A percentile compares a stretch with the other conserved stretches of the same genome.
These are phyloP conservation scores for Magnusiomyces clavatus DNA, from an alignment of 1,139 yeast species.

Conservation along the genomic window DNA sequence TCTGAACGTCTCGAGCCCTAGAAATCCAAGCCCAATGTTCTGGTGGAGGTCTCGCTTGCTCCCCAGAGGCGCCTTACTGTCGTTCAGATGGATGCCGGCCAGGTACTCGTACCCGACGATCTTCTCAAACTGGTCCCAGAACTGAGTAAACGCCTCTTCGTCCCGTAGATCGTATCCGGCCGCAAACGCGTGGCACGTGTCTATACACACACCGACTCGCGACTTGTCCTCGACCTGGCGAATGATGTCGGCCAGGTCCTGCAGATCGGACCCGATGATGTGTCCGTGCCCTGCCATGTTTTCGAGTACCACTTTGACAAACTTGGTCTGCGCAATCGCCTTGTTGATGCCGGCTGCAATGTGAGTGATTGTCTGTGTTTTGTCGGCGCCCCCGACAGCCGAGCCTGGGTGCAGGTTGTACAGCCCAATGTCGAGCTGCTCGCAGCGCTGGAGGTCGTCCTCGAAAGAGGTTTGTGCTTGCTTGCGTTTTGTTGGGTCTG, in stretches of 20 bases:
- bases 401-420: constrained; percentile 97
- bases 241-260: constrained; percentile 70
- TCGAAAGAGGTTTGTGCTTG: constrained; percentile 74
- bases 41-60: constrained; percentile 92
- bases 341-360: constrained; percentile 73
- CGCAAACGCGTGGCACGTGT: constrained; percentile 92
- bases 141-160: constrained; percentile 46
- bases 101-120: constrained; percentile 69
- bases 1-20: constrained; percentile 80
- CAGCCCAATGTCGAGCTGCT: constrained; percentile 69
- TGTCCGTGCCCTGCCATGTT: constrained; percentile 98
- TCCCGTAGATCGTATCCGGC: constrained; percentile 88
- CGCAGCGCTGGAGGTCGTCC: constrained; percentile 85
- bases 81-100: constrained; percentile 79
- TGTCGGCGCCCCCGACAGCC: constrained; percentile 60
- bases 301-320: constrained; percentile 84
- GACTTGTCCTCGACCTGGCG: constrained; percentile 65
- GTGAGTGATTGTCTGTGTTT: constrained; percentile 50
- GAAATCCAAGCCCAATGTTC: constrained; percentile 77
- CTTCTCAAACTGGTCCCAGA: constrained; percentile 69
- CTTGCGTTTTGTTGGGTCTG: constrained; percentile 68
- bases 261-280: constrained; percentile 72
- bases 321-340: constrained; percentile 63
- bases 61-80: constrained; percentile 87
- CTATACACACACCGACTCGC: constrained; percentile 89